Base-by-base conservation (phyloP, 139 green algal species). In the Tetradesmus lagerheimii region DNA sequence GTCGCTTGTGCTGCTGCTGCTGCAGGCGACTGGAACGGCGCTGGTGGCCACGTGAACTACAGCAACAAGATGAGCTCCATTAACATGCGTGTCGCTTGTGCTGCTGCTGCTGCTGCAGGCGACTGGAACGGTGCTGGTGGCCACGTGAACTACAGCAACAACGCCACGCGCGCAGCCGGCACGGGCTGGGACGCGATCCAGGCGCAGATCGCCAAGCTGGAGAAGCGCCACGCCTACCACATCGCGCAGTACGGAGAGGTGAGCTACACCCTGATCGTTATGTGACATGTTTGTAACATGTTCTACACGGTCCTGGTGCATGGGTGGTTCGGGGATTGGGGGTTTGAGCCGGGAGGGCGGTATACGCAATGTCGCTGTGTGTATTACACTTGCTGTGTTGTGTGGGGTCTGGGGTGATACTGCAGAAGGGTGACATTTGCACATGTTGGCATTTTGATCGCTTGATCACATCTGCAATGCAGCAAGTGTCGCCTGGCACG, bases 81-180 rank as follows among this genome's bases (percentile, higher is more conserved):
- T 57, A 57, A 57, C 45, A 41, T 80, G n/a, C 31, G n/a, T 47
- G 31, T 41, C 16, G 31, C 37, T 50, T n/a, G 11, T 57, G 34
- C 75, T 77, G 66, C 66, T 37, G 66, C 66, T 37, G 76, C 76
- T 47, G 37, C 76, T 47, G 76, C 78, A 84, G 78, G 98, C 53
- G 98, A 99, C 96, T 99, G 98, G 98, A 99, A 99, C 93, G 98
- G 98, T 81, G 96, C 97, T 11, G 98, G 98, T 90, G 85, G 97
- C 90, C 98, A 99, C 95, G 94, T 91, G 89, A 99, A 99, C 98
- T 99, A 96, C 97, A 97, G 93, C 91, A 99, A 94, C 89, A 98
- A 99, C 75, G 92, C 80, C 80, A 99, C 98, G n/a, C 95, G 98
- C 80, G 87, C 79, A 20, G 88, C 88, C 20, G 85, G 66, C n/a